Evolutionary conservation across 371 early-diverging fungal genomes (phyloP), one percentile per base, ranked within the genome.

Genomic region (Zychaea mexicana): DNA sequence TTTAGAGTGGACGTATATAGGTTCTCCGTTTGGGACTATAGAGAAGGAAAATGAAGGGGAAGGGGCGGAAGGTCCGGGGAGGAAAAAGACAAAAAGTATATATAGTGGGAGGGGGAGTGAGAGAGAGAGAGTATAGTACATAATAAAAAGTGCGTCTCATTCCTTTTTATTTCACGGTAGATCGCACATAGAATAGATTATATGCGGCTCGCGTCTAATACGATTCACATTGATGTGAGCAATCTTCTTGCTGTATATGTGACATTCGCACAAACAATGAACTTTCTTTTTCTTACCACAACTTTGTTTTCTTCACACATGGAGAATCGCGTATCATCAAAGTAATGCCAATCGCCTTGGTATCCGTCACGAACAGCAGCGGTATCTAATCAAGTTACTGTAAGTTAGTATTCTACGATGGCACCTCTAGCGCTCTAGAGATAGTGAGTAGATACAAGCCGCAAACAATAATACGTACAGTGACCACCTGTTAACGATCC

Each of bases 401-500:
- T 32, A n/a, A 65, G 36, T 38, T 52, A 39, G 38, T 24, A 15
- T 49, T 32, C 47, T n/a, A n/a, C n/a, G n/a, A n/a, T n/a, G n/a
- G n/a, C n/a, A n/a, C n/a, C n/a, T n/a, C n/a, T n/a, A n/a, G n/a
- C n/a, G n/a, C n/a, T n/a, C n/a, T n/a, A n/a, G n/a, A n/a, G n/a
- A n/a, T n/a, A n/a, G n/a, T n/a, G n/a, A n/a, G n/a, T n/a, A n/a
- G n/a, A n/a, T n/a, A n/a, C n/a, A n/a, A n/a, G n/a, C n/a, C n/a
- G n/a, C n/a, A n/a, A n/a, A n/a, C n/a, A n/a, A n/a, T n/a, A n/a
- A n/a, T 13, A 68, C 74, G 67, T 68, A 76, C 80, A 98, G 69
- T 98, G 98, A 1, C 98, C 98, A 36, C 94, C 92, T 52, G 88
- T 92, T 52, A 97, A 74, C 1, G 93, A 88, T 9, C 98, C 98